These are phyloP conservation scores for Lentinula boryana DNA, from an alignment of 768 basidiomycete species.

Conservation along the genomic window DNA sequence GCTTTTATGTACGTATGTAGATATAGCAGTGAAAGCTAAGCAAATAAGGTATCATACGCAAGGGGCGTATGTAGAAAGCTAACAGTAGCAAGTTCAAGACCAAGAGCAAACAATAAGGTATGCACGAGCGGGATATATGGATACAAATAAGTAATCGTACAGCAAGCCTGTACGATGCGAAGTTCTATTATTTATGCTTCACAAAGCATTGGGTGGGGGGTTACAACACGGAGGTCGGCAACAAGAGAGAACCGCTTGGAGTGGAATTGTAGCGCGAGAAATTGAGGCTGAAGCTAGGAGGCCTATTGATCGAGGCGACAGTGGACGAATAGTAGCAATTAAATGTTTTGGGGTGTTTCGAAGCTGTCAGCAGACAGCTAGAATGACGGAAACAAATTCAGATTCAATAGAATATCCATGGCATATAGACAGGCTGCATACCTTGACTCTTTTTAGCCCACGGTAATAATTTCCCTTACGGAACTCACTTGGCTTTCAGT, in stretches of 20 bases:
- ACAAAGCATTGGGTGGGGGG: neutral
- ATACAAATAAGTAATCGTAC: neutral
- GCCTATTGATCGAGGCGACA: neutral
- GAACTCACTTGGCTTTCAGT: neutral
- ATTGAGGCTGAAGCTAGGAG: neutral
- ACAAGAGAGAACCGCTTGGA: too few relatives aligned
- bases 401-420: too few relatives aligned
- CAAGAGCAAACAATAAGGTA: neutral
- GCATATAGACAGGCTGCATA: neutral
- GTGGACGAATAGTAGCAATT: neutral
- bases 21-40: neutral
- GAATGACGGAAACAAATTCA: neutral
- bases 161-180: neutral
- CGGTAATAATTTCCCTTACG: neutral
- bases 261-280: too few relatives aligned
- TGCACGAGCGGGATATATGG: conserved; percentile 1
- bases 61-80: neutral
- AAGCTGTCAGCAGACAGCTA: neutral
- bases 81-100: neutral
- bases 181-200: neutral
- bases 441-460: neutral
- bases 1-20: neutral
- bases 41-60: neutral
- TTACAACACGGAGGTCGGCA: neutral
- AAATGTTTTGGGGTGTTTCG: neutral